Percentiles rank a stretch among this genome's conserved stretches.
phyloP scores from a whole-genome alignment of 495 filamentous ascomycete genomes.

The Aspergillus conjunctus region DNA sequence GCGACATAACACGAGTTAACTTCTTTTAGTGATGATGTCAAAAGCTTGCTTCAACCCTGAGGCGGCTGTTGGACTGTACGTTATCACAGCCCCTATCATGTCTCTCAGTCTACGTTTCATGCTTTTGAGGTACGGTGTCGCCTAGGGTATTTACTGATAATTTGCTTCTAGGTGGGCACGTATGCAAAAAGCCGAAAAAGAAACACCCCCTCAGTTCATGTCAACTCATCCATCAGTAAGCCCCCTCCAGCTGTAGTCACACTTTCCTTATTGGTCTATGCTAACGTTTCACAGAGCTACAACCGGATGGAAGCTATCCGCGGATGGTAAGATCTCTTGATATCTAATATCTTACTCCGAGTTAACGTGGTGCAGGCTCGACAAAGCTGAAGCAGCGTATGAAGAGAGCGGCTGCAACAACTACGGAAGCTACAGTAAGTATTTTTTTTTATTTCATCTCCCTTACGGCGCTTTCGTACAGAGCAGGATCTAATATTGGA shows the following conservation, averaged over 20 bases:
- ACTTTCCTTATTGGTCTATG: not conserved
- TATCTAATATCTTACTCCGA: conserved; percentile 7
- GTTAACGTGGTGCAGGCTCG: conserved; percentile 29
- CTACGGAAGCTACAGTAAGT: conserved; percentile 36
- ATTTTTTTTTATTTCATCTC: not conserved
- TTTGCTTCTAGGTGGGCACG: conserved; percentile 60
- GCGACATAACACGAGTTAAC: conserved; percentile 30
- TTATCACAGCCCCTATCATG: not conserved
- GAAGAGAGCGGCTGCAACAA: conserved; percentile 39
- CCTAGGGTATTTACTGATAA: conserved; percentile 1
- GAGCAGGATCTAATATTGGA: conserved; percentile 5
- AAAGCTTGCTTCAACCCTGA: conserved; percentile 71
- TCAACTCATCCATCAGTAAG: conserved; percentile 83
- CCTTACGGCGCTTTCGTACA: not conserved
- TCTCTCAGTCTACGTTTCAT: not conserved
- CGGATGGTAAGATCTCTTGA: conserved; percentile 52
- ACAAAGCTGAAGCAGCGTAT: conserved; percentile 39
- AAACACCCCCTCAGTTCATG: conserved; percentile 70
- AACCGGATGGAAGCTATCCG: conserved; percentile 71
- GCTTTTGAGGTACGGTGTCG: not conserved
- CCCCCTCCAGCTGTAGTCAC: conserved; percentile 1
- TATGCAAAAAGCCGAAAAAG: conserved; percentile 67
- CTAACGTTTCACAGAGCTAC: conserved; percentile 51
- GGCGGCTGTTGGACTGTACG: conserved; percentile 64
- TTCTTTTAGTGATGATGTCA: conserved; percentile 58